Conservation (phyloP, 805 yeast species). For the Starmerella bacillaris region DNA sequence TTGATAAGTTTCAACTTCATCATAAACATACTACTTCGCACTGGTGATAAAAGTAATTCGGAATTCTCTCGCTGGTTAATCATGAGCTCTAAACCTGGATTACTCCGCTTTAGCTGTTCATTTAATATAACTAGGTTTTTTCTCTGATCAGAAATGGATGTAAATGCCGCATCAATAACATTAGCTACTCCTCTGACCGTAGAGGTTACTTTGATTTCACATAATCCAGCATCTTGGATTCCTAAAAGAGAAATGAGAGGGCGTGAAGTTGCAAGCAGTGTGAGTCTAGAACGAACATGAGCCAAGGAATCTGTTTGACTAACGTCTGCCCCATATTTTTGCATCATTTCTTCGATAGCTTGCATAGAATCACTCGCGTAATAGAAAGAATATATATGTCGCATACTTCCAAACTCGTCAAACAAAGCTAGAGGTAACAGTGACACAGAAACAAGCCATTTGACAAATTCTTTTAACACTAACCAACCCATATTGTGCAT, state of each 20-base stretch:
- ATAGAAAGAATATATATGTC: not conserved
- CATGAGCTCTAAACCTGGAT: not conserved
- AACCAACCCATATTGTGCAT: conserved; percentile 1
- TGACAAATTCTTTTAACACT: conserved; percentile 3
- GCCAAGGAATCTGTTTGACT: too few relatives aligned
- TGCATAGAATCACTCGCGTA: not conserved
- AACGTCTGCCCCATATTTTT: too few relatives aligned
- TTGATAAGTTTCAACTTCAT: conserved; percentile 6
- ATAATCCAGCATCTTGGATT: not conserved
- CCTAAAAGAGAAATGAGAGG: not conserved
- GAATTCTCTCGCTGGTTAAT: conserved; percentile 4
- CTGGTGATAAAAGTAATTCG: conserved; percentile 5
- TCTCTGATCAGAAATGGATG: conserved; percentile 2
- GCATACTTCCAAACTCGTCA: conserved; percentile 1
- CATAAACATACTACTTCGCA: conserved; percentile 4
- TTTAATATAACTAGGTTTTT: conserved; percentile 3
- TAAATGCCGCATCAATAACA: conserved; percentile 2
- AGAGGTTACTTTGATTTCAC: conserved; percentile 1
- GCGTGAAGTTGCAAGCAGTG: not conserved
- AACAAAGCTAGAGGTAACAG: conserved; percentile 10
- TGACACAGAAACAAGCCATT: conserved; percentile 5
- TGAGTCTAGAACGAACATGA: not conserved
- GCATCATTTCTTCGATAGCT: not conserved
- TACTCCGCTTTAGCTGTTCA: conserved; percentile 2
- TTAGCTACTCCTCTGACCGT: conserved; percentile 5